Evolutionary conservation across 306 rosid genomes (phyloP).

Genomic region (Betula pendula): DNA sequence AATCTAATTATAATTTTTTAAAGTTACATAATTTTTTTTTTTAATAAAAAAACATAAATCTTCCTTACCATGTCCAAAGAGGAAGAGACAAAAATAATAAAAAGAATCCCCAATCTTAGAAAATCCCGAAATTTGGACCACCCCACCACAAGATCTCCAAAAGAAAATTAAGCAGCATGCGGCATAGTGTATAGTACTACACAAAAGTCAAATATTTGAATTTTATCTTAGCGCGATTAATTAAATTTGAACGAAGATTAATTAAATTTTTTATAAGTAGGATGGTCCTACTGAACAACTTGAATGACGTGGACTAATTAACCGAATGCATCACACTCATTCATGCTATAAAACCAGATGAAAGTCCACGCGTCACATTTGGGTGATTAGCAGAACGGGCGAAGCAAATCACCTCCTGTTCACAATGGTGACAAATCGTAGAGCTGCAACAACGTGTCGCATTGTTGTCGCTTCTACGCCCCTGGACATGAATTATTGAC

Average conservation of each 20-base stretch:
- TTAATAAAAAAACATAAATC: no score
- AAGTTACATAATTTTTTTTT: no score
- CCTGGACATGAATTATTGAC: no score
- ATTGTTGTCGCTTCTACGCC: neutral
- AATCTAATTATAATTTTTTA: no score
- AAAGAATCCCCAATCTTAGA: no score
- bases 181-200: neutral
- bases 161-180: neutral
- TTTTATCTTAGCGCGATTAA: neutral
- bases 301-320: neutral
- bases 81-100: no score
- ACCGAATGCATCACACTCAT: neutral
- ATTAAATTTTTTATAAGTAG: constrained; percentile 10
- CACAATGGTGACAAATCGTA: neutral
- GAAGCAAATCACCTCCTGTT: neutral
- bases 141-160: neutral
- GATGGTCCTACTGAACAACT: constrained; percentile 30
- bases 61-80: no score
- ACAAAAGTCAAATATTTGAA: neutral
- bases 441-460: neutral
- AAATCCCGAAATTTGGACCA: neutral
- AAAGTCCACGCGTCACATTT: neutral
- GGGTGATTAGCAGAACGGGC: neutral
- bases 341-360: neutral
- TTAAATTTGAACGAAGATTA: neutral